Percentiles rank a stretch among this genome's conserved stretches.
phyloP scores from a whole-genome alignment of 2,329 filamentous ascomycete genomes.

The Epichloe elymi region DNA sequence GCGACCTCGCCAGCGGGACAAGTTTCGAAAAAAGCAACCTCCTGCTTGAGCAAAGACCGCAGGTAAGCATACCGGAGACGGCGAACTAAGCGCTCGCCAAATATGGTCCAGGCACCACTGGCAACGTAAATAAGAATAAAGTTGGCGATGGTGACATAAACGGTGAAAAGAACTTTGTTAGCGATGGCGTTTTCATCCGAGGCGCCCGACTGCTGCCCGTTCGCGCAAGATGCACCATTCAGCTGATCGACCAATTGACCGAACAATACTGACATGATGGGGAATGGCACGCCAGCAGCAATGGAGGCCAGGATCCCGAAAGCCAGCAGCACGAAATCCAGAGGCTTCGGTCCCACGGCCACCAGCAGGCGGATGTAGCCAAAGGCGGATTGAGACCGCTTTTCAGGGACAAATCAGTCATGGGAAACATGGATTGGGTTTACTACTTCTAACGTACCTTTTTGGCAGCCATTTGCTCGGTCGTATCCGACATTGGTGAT shows the following conservation, averaged over 20 bases:
- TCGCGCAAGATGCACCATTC: constrained; percentile 26
- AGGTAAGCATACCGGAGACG: constrained; percentile 44
- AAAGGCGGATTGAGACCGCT: not conserved
- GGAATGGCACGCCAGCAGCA: constrained; percentile 34
- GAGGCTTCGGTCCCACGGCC: not conserved
- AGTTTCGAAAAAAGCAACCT: constrained; percentile 43
- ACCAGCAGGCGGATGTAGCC: not conserved
- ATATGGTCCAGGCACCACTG: constrained; percentile 44
- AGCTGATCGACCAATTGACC: constrained; percentile 40
- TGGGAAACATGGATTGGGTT: not conserved
- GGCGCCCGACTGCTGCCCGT: constrained; percentile 7
- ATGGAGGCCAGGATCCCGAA: not conserved
- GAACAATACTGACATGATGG: constrained; percentile 42
- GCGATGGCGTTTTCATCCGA: constrained; percentile 25
- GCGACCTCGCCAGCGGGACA: constrained; percentile 42
- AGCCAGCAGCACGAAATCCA: not conserved
- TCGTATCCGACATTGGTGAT: not conserved
- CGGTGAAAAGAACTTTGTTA: constrained; percentile 38
- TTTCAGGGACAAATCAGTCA: not conserved
- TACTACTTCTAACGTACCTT: not conserved
- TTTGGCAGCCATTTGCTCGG: not conserved
- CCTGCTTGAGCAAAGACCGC: constrained; percentile 39
- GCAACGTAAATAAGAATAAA: constrained; percentile 46
- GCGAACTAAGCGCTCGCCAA: constrained; percentile 42
- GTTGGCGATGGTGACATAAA: constrained; percentile 46